A percentile compares a stretch with the other conserved stretches of the same genome.
phyloP scores from a whole-genome alignment of 257 asterid species.

The Solanum arcanum region DNA sequence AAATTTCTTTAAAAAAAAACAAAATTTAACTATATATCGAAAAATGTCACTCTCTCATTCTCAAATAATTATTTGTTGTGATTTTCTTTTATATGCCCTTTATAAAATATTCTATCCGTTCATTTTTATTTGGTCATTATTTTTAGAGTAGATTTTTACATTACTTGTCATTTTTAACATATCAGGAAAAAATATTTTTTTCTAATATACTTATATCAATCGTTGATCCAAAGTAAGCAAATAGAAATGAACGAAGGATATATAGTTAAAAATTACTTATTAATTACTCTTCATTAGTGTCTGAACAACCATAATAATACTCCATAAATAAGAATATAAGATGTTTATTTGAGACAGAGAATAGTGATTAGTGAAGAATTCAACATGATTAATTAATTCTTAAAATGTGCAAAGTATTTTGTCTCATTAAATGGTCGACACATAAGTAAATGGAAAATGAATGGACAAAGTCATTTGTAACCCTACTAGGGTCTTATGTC shows the following conservation, averaged over 20 bases:
- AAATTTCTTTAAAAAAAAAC: too few relatives aligned
- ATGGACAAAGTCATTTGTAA: neutral
- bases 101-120: too few relatives aligned
- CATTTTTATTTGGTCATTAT: neutral
- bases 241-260: neutral
- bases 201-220: too few relatives aligned
- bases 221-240: too few relatives aligned
- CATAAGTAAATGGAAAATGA: neutral
- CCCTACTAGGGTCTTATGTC: constrained; percentile 12
- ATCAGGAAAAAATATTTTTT: too few relatives aligned
- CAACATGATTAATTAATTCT: neutral
- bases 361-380: neutral
- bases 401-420: neutral
- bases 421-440: neutral
- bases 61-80: neutral
- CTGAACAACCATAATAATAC: neutral
- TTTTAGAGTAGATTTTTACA: too few relatives aligned
- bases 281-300: neutral
- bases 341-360: neutral
- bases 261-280: too few relatives aligned
- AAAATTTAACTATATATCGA: neutral
- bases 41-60: neutral
- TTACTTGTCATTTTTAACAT: too few relatives aligned
- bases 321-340: neutral
- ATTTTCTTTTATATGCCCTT: neutral